Evolutionary conservation across 768 basidiomycete genomes (phyloP).

Genomic region (Mycena venus): DNA sequence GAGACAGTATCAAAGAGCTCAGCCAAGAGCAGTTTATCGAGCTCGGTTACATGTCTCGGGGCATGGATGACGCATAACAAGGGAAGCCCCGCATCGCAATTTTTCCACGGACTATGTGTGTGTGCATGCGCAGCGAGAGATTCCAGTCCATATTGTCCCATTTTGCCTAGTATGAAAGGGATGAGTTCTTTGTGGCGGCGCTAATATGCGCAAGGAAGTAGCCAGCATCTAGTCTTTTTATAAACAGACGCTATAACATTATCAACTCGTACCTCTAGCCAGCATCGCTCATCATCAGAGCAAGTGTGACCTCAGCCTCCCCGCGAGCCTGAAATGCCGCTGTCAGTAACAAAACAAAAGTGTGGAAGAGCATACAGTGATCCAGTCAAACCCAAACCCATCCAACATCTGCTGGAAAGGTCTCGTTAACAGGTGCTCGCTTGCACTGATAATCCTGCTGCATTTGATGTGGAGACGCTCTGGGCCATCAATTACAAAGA

Average conservation of each 20-base stretch:
- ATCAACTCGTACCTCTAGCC: too few species aligned
- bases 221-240: too few species aligned
- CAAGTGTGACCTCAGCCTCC: slow-evolving; percentile 69
- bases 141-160: not conserved
- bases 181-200: not conserved
- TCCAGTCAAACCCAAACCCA: slow-evolving; percentile 58
- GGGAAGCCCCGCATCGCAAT: not conserved
- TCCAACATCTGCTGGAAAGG: slow-evolving; percentile 51
- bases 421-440: slow-evolving; percentile 40
- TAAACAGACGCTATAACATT: too few species aligned
- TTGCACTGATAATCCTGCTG: slow-evolving; percentile 42
- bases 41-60: not conserved
- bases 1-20: not conserved
- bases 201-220: slow-evolving; percentile 8
- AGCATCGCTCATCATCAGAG: slow-evolving; percentile 56
- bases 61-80: not conserved
- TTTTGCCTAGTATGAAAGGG: not conserved
- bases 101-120: not conserved
- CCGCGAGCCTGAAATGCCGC: slow-evolving; percentile 56
- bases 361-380: slow-evolving; percentile 29
- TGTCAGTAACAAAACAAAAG: not conserved
- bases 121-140: not conserved
- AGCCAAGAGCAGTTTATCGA: not conserved
- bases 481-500: slow-evolving; percentile 66
- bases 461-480: slow-evolving; percentile 56